Percentiles rank a stretch among this genome's conserved stretches.
Conservation (phyloP, 129 eudicot genomes). For the Dittrichia graveolens region DNA sequence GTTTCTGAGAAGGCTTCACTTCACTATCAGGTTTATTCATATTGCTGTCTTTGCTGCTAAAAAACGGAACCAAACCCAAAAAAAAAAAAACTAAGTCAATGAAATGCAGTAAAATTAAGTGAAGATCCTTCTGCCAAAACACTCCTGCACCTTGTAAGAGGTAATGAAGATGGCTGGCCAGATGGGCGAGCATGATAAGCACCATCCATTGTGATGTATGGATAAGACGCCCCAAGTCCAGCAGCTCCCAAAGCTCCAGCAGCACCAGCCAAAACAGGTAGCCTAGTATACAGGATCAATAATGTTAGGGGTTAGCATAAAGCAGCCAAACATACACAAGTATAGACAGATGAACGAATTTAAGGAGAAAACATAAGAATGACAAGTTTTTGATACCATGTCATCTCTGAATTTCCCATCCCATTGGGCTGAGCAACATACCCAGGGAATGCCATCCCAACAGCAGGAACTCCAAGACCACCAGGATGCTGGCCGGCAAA, state of each 20-base stretch:
- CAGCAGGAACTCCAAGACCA: slow-evolving; percentile 98
- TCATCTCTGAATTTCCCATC: slow-evolving; percentile 95
- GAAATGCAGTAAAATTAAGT: not conserved
- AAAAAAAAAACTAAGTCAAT: not conserved
- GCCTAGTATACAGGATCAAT: slow-evolving; percentile 49
- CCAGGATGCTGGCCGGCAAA: slow-evolving; percentile 98
- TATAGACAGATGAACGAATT: not conserved
- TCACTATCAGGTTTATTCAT: slow-evolving; percentile 51
- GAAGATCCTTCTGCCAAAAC: not conserved
- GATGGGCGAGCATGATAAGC: slow-evolving; percentile 70
- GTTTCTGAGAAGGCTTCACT: slow-evolving; percentile 62
- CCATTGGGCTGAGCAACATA: slow-evolving; percentile 94
- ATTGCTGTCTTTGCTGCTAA: slow-evolving; percentile 61
- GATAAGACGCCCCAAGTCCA: slow-evolving; percentile 81
- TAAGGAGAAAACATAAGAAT: not conserved
- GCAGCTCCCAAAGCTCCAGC: slow-evolving; percentile 96
- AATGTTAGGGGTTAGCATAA: slow-evolving; percentile 6
- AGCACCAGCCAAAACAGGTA: slow-evolving; percentile 93
- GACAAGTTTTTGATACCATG: slow-evolving; percentile 55
- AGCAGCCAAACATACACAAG: slow-evolving; percentile 3
- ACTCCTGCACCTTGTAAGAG: slow-evolving; percentile 47
- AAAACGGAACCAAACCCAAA: slow-evolving; percentile 26
- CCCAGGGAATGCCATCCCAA: slow-evolving; percentile 99
- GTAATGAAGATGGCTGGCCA: slow-evolving; percentile 65
- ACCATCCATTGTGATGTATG: slow-evolving; percentile 80